Evolutionary conservation across 2,329 filamentous ascomycete genomes (phyloP).

Genomic region (Talaromyces islandicus): DNA sequence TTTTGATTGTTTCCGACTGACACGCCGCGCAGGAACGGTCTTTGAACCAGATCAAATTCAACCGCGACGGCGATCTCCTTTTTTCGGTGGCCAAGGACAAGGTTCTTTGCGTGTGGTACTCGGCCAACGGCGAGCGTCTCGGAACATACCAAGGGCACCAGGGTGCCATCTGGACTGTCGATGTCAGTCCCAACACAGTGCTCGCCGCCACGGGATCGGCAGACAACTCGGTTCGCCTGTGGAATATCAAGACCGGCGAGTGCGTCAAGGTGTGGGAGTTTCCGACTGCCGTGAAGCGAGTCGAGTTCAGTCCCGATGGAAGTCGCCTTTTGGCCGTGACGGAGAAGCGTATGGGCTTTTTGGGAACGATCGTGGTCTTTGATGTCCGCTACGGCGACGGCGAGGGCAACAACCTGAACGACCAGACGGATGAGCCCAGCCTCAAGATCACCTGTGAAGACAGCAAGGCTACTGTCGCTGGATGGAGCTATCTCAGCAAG

Average conservation of each 20-base stretch:
- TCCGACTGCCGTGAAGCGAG: constrained; percentile 91
- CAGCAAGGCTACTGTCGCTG: constrained; percentile 95
- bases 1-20: constrained; percentile 1
- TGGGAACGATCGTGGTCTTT: constrained; percentile 88
- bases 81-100: constrained; percentile 97
- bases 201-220: constrained; percentile 92
- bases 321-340: constrained; percentile 86
- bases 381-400: constrained; percentile 75
- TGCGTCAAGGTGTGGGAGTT: constrained; percentile 98
- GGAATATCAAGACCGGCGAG: constrained; percentile 90
- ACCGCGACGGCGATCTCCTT: constrained; percentile 90
- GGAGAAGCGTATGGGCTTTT: constrained; percentile 95
- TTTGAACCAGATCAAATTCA: constrained; percentile 93
- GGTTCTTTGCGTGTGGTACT: constrained; percentile 93
- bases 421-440: constrained; percentile 76
- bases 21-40: constrained; percentile 65
- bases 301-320: constrained; percentile 95
- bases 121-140: constrained; percentile 94
- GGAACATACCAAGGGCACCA: constrained; percentile 96
- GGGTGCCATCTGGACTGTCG: constrained; percentile 97
- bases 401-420: constrained; percentile 50
- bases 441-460: constrained; percentile 89
- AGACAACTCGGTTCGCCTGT: constrained; percentile 96
- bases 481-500: constrained; percentile 89
- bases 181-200: constrained; percentile 86